Percentiles rank a stretch among this genome's conserved stretches.
Conservation (phyloP, 495 filamentous ascomycete species). For the Aspergillus indologenus region DNA sequence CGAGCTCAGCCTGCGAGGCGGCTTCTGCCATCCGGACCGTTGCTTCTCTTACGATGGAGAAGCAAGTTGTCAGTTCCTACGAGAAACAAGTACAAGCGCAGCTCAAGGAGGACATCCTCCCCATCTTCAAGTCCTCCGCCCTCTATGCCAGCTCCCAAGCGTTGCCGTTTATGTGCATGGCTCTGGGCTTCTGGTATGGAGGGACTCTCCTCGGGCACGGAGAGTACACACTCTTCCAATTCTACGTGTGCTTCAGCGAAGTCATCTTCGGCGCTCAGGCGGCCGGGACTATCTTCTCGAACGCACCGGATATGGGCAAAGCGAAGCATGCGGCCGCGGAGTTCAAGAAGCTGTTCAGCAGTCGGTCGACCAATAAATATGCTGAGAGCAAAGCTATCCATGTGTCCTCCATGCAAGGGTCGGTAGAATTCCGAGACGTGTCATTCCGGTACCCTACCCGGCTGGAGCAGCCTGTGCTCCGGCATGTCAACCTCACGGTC, state of each 20-base stretch:
- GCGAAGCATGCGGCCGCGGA: constrained; percentile 73
- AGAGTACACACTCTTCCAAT: constrained; percentile 72
- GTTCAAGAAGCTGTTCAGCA: constrained; percentile 72
- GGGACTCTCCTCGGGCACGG: constrained; percentile 66
- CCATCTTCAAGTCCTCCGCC: constrained; percentile 61
- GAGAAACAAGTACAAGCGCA: constrained; percentile 61
- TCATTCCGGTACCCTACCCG: constrained; percentile 79
- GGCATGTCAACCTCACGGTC: constrained; percentile 65
- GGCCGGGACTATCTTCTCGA: constrained; percentile 80
- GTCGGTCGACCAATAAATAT: constrained; percentile 75
- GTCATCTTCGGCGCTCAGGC: constrained; percentile 82
- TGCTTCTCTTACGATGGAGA: constrained; percentile 79
- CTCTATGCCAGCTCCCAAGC: constrained; percentile 80
- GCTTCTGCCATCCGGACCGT: constrained; percentile 90
- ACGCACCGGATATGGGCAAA: constrained; percentile 82
- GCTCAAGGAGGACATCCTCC: constrained; percentile 55
- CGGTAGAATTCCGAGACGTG: constrained; percentile 73
- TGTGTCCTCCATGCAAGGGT: constrained; percentile 56
- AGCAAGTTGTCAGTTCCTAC: constrained; percentile 71
- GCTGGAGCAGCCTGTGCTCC: constrained; percentile 70
- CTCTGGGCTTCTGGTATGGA: constrained; percentile 91
- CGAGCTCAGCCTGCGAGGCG: constrained; percentile 84
- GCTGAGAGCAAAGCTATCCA: constrained; percentile 56
- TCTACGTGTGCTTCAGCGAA: constrained; percentile 79
- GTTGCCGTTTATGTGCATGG: constrained; percentile 74